Percentiles rank a stretch among this genome's conserved stretches.
Conservation (phyloP, 2,329 filamentous ascomycete species). For the Apiospora rasikravindrae region DNA sequence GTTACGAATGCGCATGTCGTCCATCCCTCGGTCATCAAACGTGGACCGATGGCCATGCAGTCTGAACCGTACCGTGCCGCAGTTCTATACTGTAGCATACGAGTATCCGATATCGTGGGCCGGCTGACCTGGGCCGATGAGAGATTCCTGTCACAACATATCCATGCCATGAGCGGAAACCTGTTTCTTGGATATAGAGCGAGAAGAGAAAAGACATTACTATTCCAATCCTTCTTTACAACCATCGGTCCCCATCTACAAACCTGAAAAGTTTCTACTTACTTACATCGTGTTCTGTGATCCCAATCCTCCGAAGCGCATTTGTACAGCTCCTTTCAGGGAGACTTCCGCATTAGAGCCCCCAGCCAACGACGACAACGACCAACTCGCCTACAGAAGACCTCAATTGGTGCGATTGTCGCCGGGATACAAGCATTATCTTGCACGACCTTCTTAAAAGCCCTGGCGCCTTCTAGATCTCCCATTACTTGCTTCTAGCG, state of each 20-base stretch:
- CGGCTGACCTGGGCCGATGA: not conserved
- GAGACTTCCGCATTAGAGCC: not conserved
- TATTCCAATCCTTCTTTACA: not conserved
- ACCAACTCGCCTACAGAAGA: not conserved
- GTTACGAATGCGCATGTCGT: not conserved
- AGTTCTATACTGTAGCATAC: not conserved
- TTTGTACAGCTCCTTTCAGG: not conserved
- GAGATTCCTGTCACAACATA: not conserved
- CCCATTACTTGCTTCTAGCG: not conserved
- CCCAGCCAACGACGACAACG: not conserved
- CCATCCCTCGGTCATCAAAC: not conserved
- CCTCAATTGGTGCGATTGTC: not conserved
- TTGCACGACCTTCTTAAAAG: not conserved
- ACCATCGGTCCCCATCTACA: not conserved
- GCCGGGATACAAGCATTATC: not conserved
- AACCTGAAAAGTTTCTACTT: not conserved
- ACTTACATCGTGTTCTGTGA: not conserved
- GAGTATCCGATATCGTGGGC: conserved; percentile 1
- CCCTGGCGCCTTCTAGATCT: conserved; percentile 5
- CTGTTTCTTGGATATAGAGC: not conserved
- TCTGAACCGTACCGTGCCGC: not conserved
- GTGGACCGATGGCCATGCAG: conserved; percentile 3
- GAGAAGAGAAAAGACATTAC: too few relatives aligned
- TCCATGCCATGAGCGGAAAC: not conserved
- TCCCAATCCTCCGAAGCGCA: not conserved